Conservation (phyloP, 371 early-diverging fungal genomes). For the Catenaria anguillulae region DNA sequence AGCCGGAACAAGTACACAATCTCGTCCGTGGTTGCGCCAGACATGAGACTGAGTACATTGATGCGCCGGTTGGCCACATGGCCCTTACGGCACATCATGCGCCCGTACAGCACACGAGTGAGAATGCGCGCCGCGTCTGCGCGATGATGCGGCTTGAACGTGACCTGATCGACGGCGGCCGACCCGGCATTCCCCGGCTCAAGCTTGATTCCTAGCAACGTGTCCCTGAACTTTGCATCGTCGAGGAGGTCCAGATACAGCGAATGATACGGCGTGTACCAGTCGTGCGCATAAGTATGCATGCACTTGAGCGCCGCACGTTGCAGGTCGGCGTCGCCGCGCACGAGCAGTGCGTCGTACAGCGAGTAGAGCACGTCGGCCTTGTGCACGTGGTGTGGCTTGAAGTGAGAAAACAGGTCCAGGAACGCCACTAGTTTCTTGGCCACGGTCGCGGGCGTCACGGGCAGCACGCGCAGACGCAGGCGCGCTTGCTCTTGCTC, state of each 20-base stretch:
- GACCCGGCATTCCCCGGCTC: too few relatives aligned
- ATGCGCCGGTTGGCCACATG: conserved; percentile 51
- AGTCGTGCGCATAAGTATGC: conserved; percentile 54
- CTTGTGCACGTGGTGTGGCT: conserved; percentile 36
- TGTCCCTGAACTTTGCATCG: conserved; percentile 79
- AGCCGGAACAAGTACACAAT: conserved; percentile 55
- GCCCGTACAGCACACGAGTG: conserved; percentile 76
- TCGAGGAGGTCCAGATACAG: conserved; percentile 56
- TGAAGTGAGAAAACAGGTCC: conserved; percentile 52
- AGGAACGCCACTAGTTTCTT: conserved; percentile 49
- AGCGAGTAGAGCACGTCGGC: conserved; percentile 35
- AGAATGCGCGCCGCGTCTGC: conserved; percentile 52
- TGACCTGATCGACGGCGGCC: conserved; percentile 24
- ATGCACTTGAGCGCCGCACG: conserved; percentile 63
- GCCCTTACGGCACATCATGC: conserved; percentile 55
- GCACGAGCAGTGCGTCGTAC: conserved; percentile 55
- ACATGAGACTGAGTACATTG: conserved; percentile 62
- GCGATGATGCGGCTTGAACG: conserved; percentile 50
- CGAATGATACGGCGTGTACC: conserved; percentile 53
- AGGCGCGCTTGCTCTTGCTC: too few relatives aligned
- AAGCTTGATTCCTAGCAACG: conserved; percentile 55
- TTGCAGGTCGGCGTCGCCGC: conserved; percentile 67
- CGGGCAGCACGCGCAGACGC: conserved; percentile 27
- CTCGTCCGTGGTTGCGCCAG: conserved; percentile 45
- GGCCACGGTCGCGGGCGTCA: conserved; percentile 23